Conservation (phyloP, 345 rosid genomes). For the Sonneratia alba region DNA sequence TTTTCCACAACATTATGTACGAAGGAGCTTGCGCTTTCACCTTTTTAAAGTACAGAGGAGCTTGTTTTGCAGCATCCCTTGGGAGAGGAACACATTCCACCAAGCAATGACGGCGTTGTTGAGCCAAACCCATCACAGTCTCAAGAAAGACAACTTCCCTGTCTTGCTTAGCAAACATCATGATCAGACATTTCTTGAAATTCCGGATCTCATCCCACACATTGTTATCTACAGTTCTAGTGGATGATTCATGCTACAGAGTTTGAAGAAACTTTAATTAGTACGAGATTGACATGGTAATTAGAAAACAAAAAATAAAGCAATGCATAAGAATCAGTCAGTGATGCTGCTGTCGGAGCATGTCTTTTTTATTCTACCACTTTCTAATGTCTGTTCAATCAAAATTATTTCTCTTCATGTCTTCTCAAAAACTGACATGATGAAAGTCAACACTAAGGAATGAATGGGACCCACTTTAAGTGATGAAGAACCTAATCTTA, state of each 20-base stretch:
- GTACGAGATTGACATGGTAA: background rate
- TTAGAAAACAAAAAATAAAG: background rate
- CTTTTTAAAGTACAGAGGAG: conserved; percentile 84
- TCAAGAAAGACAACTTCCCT: conserved; percentile 78
- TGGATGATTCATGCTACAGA: conserved; percentile 73
- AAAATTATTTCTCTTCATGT: background rate
- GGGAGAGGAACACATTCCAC: conserved; percentile 83
- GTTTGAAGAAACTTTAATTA: conserved; percentile 3
- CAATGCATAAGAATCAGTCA: background rate
- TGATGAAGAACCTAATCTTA: background rate
- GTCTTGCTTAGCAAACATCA: conserved; percentile 82
- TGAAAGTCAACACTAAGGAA: background rate
- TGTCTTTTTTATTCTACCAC: background rate
- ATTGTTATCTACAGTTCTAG: conserved; percentile 62
- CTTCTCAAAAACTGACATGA: background rate
- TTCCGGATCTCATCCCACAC: conserved; percentile 90
- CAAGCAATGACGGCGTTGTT: conserved; percentile 78
- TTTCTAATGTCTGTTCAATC: background rate
- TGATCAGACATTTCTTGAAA: conserved; percentile 83
- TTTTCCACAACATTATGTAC: background rate
- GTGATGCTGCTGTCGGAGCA: background rate
- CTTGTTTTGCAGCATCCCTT: conserved; percentile 54
- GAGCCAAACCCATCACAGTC: conserved; percentile 74
- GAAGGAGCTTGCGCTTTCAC: conserved; percentile 17
- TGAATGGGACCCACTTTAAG: background rate